These are phyloP conservation scores for Phaeosphaeria sp. DNA, from an alignment of 2,329 filamentous ascomycete species.

Conservation along the genomic window DNA sequence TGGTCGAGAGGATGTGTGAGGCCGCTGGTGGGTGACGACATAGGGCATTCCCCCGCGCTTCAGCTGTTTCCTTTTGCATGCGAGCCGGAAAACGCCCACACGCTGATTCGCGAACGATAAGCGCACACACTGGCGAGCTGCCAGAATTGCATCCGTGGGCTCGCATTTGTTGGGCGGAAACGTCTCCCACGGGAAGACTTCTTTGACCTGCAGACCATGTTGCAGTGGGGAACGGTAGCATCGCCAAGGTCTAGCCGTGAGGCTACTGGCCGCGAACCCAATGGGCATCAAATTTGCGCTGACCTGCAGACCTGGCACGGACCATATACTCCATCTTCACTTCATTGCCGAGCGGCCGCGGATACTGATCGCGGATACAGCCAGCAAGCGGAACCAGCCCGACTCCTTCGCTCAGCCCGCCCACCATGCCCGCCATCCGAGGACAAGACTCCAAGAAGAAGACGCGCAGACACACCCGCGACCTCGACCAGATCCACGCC, in stretches of 20 bases:
- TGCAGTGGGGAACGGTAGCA: conserved; percentile 12
- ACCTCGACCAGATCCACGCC: conserved; percentile 88
- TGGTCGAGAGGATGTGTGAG: background rate
- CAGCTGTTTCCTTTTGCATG: conserved; percentile 3
- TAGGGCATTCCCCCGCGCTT: conserved; percentile 6
- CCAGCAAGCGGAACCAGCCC: conserved; percentile 5
- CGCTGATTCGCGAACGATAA: conserved; percentile 20
- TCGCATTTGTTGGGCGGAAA: background rate
- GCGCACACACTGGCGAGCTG: conserved; percentile 10
- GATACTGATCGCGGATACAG: conserved; percentile 15
- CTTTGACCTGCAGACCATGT: conserved; percentile 34
- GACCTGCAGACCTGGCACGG: background rate
- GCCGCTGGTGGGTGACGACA: conserved; percentile 10
- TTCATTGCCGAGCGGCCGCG: conserved; percentile 35
- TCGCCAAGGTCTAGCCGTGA: conserved; percentile 17
- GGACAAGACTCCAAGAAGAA: conserved; percentile 58
- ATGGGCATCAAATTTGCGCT: background rate
- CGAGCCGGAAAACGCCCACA: background rate
- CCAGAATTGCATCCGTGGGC: background rate
- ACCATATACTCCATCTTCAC: conserved; percentile 3
- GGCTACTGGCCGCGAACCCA: background rate
- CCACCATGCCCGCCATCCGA: conserved; percentile 58
- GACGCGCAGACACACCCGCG: conserved; percentile 66
- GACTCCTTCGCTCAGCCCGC: conserved; percentile 8
- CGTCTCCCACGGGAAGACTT: background rate